Conservation (phyloP, 192 early-diverging fungal genomes). For the Entomortierella chlamydospora region DNA sequence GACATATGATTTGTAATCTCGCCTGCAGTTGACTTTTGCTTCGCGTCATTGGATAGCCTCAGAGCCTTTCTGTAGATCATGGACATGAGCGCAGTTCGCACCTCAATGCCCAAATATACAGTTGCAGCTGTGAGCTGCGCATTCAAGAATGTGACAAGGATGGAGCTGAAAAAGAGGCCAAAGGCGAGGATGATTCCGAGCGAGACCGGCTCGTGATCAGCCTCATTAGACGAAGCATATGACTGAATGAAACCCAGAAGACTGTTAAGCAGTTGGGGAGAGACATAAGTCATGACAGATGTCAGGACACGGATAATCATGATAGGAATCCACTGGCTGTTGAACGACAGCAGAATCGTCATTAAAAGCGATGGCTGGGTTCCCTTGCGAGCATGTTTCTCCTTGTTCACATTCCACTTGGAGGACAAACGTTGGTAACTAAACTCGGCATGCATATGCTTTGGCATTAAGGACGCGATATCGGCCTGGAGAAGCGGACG, state of each 20-base stretch:
- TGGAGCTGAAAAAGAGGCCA: slow-evolving; percentile 35
- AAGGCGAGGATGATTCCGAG: slow-evolving; percentile 41
- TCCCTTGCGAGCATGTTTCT: background rate
- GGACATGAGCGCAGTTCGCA: slow-evolving; percentile 48
- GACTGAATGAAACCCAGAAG: slow-evolving; percentile 39
- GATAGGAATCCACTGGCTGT: slow-evolving; percentile 12
- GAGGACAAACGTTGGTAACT: slow-evolving; percentile 5
- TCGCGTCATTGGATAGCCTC: slow-evolving; percentile 28
- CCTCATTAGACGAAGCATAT: slow-evolving; percentile 3
- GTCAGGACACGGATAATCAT: slow-evolving; percentile 14
- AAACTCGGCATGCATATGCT: slow-evolving; percentile 7
- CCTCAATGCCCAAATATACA: slow-evolving; percentile 29
- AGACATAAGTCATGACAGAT: slow-evolving; percentile 35
- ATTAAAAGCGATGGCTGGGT: slow-evolving; percentile 16
- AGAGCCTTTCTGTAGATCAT: slow-evolving; percentile 52
- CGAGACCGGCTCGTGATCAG: slow-evolving; percentile 14
- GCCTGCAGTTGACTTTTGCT: slow-evolving; percentile 35
- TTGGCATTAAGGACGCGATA: slow-evolving; percentile 28
- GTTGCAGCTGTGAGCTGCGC: slow-evolving; percentile 1
- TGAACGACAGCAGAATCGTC: slow-evolving; percentile 24
- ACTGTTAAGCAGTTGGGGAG: slow-evolving; percentile 31
- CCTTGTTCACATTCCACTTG: slow-evolving; percentile 2
- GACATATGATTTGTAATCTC: slow-evolving; percentile 55
- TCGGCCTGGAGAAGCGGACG: slow-evolving; percentile 11
- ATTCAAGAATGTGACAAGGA: slow-evolving; percentile 22